Conservation (phyloP, 2,329 filamentous ascomycete species). For the Cladosporium sp. region DNA sequence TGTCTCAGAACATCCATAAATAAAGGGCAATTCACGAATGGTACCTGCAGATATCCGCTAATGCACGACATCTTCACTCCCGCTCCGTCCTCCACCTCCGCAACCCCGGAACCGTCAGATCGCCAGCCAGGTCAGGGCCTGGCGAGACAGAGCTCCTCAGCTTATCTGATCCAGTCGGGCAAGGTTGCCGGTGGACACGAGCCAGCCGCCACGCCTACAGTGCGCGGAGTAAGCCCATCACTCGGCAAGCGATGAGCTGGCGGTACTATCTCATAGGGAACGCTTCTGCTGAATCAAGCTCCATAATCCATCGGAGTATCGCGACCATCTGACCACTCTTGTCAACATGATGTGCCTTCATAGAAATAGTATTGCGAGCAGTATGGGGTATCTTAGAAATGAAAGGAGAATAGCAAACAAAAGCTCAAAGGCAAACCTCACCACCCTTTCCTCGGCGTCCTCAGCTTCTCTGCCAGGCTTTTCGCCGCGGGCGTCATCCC, state of each 20-base stretch:
- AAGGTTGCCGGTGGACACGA: background rate
- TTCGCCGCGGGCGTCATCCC: conserved; percentile 69
- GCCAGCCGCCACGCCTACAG: background rate
- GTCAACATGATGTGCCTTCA: background rate
- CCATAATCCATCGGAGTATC: too few relatives aligned
- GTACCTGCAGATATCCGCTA: conserved; percentile 9
- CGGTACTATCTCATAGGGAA: too few relatives aligned
- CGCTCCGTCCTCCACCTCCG: background rate
- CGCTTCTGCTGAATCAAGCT: too few relatives aligned
- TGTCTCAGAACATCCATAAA: too few relatives aligned
- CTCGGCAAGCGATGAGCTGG: too few relatives aligned
- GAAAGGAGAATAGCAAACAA: background rate
- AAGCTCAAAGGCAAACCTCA: conserved; percentile 15
- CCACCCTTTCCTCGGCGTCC: conserved; percentile 31
- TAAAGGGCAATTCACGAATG: background rate
- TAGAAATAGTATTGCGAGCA: background rate
- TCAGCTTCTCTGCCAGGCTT: conserved; percentile 62
- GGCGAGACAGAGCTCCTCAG: background rate
- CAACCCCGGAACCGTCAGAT: background rate
- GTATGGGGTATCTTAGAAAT: conserved; percentile 9
- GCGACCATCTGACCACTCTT: too few relatives aligned
- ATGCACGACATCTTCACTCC: conserved; percentile 10
- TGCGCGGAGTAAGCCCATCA: background rate
- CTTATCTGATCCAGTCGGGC: conserved; percentile 9
- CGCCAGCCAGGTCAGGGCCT: background rate